phyloP scores from a whole-genome alignment of 2,329 filamentous ascomycete species.

The Teratosphaeria zuluensis region DNA sequence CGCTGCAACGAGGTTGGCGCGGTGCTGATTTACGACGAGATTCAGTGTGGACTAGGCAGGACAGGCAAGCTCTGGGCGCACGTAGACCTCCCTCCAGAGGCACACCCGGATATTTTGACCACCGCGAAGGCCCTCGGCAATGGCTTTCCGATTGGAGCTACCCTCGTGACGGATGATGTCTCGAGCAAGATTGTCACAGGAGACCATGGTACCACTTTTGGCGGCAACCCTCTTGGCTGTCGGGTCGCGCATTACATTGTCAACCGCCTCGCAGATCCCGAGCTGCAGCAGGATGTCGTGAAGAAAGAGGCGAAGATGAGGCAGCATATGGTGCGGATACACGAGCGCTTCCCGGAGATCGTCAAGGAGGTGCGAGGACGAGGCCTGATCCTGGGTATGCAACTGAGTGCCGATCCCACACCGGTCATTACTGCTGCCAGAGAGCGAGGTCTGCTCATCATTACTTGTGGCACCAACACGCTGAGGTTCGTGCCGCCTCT shows the following conservation, averaged over 20 bases:
- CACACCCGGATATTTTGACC: slow-evolving; percentile 88
- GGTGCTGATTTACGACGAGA: slow-evolving; percentile 90
- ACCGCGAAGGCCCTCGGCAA: slow-evolving; percentile 95
- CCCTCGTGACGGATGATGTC: slow-evolving; percentile 57
- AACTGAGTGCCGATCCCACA: slow-evolving; percentile 64
- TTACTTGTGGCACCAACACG: slow-evolving; percentile 88
- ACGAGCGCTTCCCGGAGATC: slow-evolving; percentile 56
- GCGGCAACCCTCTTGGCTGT: slow-evolving; percentile 79
- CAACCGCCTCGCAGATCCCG: slow-evolving; percentile 58
- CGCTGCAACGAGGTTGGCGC: slow-evolving; percentile 81
- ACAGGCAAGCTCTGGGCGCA: slow-evolving; percentile 92
- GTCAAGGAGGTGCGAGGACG: slow-evolving; percentile 72
- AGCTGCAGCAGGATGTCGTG: slow-evolving; percentile 59
- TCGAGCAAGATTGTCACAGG: slow-evolving; percentile 61
- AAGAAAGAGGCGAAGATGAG: slow-evolving; percentile 56
- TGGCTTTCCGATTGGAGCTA: slow-evolving; percentile 88
- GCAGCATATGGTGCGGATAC: slow-evolving; percentile 47
- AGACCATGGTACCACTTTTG: slow-evolving; percentile 91
- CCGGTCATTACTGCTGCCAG: slow-evolving; percentile 74
- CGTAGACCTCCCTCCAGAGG: slow-evolving; percentile 56
- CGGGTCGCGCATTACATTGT: slow-evolving; percentile 82
- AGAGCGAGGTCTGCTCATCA: slow-evolving; percentile 78
- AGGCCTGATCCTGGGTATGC: slow-evolving; percentile 78
- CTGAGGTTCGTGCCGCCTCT: slow-evolving; percentile 84
- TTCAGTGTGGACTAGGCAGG: slow-evolving; percentile 83